phyloP scores from a whole-genome alignment of 768 basidiomycete genomes.

The Mycena crocata region DNA sequence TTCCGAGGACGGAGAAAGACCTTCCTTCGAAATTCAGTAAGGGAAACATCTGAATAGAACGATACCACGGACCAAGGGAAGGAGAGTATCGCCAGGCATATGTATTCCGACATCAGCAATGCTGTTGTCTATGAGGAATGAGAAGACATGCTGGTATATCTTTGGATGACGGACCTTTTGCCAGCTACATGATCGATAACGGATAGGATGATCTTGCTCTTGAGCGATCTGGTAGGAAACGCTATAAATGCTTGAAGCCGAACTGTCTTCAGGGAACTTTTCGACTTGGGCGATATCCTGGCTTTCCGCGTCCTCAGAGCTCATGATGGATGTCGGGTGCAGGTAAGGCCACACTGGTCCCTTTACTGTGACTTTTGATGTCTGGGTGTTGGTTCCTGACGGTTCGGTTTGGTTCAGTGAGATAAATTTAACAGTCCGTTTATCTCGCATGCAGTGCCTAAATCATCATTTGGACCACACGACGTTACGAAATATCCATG shows the following conservation, averaged over 20 bases:
- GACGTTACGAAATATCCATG: too few species aligned
- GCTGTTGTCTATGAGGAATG: constrained; percentile 42
- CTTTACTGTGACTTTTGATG: constrained; percentile 9
- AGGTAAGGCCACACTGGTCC: background rate
- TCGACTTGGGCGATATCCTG: constrained; percentile 9
- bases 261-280: constrained; percentile 9
- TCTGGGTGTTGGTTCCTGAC: background rate
- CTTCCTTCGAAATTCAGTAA: too few species aligned
- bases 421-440: background rate
- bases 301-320: constrained; percentile 14
- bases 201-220: constrained; percentile 43
- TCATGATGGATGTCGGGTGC: constrained; percentile 13
- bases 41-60: background rate
- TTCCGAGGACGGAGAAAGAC: constrained; percentile 51
- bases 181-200: constrained; percentile 49
- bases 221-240: constrained; percentile 24
- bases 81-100: constrained; percentile 45
- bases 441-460: too few species aligned
- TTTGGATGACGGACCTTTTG: constrained; percentile 42
- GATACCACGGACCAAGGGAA: constrained; percentile 36
- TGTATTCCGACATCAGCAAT: constrained; percentile 49
- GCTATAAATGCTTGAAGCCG: constrained; percentile 14
- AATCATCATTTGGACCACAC: too few species aligned
- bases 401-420: constrained; percentile 1
- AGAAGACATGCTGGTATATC: background rate